Evolutionary conservation across 768 basidiomycete genomes (phyloP).

Genomic region (Boletellus emodensis): DNA sequence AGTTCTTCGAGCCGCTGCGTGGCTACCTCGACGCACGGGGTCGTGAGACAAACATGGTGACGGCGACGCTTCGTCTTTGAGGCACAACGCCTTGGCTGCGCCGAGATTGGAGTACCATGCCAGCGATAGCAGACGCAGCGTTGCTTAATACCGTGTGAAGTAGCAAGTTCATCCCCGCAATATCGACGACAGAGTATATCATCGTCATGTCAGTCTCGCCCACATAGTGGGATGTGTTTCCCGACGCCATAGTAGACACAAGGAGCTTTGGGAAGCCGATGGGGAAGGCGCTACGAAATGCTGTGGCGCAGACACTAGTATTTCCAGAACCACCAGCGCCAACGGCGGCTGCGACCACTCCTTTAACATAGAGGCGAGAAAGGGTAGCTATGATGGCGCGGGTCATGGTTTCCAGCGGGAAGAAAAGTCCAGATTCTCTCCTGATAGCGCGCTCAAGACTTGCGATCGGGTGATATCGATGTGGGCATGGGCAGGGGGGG

Average conservation of each 20-base stretch:
- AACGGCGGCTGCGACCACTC: constrained; percentile 20
- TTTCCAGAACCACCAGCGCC: constrained; percentile 25
- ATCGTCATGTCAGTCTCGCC: constrained; percentile 31
- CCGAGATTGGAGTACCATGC: constrained; percentile 20
- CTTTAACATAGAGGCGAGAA: constrained; percentile 5
- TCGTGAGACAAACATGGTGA: constrained; percentile 29
- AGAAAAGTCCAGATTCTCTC: neutral
- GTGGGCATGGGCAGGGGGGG: constrained; percentile 9
- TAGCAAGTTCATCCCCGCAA: constrained; percentile 27
- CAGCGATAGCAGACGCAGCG: constrained; percentile 26
- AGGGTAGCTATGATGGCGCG: constrained; percentile 18
- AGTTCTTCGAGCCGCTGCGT: constrained; percentile 18
- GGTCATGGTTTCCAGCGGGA: constrained; percentile 21
- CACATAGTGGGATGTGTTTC: constrained; percentile 24
- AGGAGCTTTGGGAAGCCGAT: constrained; percentile 30
- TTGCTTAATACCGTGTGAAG: constrained; percentile 22
- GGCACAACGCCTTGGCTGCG: neutral
- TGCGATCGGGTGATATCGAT: constrained; percentile 23
- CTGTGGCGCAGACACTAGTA: constrained; percentile 20
- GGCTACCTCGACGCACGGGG: constrained; percentile 19
- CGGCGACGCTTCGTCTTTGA: constrained; percentile 10
- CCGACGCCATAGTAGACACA: constrained; percentile 32
- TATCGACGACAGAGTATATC: constrained; percentile 31
- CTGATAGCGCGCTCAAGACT: constrained; percentile 10
- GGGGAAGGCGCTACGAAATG: constrained; percentile 20